Percentiles rank a stretch among this genome's conserved stretches.
Conservation (phyloP, 1,284 basidiomycete species). For the Puccinia horiana region DNA sequence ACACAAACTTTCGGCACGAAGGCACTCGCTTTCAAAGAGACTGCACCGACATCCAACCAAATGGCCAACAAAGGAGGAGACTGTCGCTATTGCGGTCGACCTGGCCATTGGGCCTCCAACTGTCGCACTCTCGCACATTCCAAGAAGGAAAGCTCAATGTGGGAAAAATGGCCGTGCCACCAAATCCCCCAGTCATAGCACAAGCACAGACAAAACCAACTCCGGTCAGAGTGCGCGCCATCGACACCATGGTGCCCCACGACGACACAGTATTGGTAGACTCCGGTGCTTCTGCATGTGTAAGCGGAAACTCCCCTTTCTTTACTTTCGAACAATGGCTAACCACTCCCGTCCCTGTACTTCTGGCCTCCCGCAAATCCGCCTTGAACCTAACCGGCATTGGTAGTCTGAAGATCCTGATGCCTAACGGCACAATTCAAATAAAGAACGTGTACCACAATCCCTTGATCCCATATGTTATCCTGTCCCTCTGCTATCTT, state of each 20-base stretch:
- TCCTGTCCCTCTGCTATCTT: background rate
- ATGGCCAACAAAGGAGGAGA: background rate
- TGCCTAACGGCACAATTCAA: background rate
- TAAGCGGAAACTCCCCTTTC: conserved; percentile 7
- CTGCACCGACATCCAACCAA: background rate
- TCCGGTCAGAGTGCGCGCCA: background rate
- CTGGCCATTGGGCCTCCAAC: background rate
- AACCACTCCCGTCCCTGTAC: background rate
- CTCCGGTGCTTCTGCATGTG: conserved; percentile 1
- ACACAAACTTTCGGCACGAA: background rate
- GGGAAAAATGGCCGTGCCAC: background rate
- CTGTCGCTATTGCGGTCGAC: background rate
- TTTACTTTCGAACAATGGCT: background rate
- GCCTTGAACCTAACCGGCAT: background rate
- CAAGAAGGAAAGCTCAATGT: background rate
- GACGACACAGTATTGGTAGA: background rate
- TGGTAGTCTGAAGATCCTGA: background rate
- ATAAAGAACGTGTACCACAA: background rate
- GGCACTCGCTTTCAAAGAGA: background rate
- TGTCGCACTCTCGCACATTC: background rate
- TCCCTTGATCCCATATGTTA: background rate
- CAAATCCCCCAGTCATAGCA: background rate
- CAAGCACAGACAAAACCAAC: background rate
- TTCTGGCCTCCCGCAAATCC: background rate
- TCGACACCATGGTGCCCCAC: background rate